Evolutionary conservation across 768 basidiomycete species (phyloP).

Genomic region (Tubosaeta sp.): DNA sequence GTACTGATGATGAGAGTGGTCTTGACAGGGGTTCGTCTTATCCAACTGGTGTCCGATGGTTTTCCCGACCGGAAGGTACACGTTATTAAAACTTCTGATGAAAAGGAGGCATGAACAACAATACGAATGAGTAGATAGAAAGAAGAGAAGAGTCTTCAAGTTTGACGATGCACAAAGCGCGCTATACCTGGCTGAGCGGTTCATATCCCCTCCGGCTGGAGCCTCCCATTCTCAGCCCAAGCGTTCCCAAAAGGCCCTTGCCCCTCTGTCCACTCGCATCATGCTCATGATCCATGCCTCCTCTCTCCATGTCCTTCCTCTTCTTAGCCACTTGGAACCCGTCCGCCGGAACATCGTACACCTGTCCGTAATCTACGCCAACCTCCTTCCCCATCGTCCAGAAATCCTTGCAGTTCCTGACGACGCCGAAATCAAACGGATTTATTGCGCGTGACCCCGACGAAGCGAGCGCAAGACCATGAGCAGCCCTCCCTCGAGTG

Average conservation of each 20-base stretch:
- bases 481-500: constrained; percentile 84
- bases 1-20: too few relatives aligned
- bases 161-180: background rate
- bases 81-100: background rate
- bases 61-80: too few relatives aligned
- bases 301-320: constrained; percentile 48
- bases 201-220: constrained; percentile 34
- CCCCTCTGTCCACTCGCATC: constrained; percentile 38
- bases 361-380: constrained; percentile 83
- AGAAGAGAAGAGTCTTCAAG: background rate
- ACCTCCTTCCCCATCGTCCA: constrained; percentile 84
- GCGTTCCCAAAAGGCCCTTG: constrained; percentile 36
- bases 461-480: constrained; percentile 72
- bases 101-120: background rate
- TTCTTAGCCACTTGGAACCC: constrained; percentile 76
- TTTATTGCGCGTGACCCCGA: constrained; percentile 62
- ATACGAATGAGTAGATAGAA: background rate
- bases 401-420: constrained; percentile 87
- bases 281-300: constrained; percentile 40
- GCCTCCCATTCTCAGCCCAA: constrained; percentile 35
- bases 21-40: too few relatives aligned
- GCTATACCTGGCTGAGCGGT: constrained; percentile 29
- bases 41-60: too few relatives aligned
- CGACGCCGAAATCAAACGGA: constrained; percentile 84
- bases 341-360: constrained; percentile 87